Conservation (phyloP, 1,284 basidiomycete genomes). For the Austropuccinia psidii region DNA sequence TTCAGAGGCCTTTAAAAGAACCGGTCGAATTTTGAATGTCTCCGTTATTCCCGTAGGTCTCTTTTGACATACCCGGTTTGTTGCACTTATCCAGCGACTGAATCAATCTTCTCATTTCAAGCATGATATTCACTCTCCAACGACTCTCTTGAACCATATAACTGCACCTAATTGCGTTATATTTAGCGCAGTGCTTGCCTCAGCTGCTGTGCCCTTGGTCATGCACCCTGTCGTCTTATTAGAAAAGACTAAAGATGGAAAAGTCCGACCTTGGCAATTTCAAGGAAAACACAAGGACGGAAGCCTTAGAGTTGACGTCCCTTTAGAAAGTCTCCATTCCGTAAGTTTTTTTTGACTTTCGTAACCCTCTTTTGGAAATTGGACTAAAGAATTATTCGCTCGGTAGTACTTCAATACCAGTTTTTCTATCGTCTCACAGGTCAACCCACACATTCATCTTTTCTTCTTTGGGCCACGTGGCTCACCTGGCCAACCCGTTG, state of each 20-base stretch:
- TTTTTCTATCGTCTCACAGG: constrained; percentile 89
- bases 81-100: not conserved
- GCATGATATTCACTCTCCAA: constrained; percentile 55
- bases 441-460: constrained; percentile 95
- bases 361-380: not conserved
- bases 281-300: constrained; percentile 57
- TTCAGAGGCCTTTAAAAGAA: constrained; percentile 84
- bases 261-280: constrained; percentile 59
- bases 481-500: constrained; percentile 85
- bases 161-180: constrained; percentile 78
- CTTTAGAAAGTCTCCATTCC: constrained; percentile 81
- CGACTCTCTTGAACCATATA: constrained; percentile 88
- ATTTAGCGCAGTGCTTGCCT: constrained; percentile 61
- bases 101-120: constrained; percentile 33
- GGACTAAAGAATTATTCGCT: constrained; percentile 18
- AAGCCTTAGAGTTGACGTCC: constrained; percentile 83
- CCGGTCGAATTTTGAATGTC: constrained; percentile 82
- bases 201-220: constrained; percentile 75
- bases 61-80: not conserved
- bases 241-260: constrained; percentile 79
- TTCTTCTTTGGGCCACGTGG: constrained; percentile 95
- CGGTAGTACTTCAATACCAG: constrained; percentile 59
- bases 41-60: constrained; percentile 77
- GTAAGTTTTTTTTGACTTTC: constrained; percentile 49
- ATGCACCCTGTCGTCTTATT: constrained; percentile 60